Percentiles rank a stretch among this genome's conserved stretches.
Evolutionary conservation across 1,284 basidiomycete species (phyloP).

Genomic region (Tausonia pullulans): DNA sequence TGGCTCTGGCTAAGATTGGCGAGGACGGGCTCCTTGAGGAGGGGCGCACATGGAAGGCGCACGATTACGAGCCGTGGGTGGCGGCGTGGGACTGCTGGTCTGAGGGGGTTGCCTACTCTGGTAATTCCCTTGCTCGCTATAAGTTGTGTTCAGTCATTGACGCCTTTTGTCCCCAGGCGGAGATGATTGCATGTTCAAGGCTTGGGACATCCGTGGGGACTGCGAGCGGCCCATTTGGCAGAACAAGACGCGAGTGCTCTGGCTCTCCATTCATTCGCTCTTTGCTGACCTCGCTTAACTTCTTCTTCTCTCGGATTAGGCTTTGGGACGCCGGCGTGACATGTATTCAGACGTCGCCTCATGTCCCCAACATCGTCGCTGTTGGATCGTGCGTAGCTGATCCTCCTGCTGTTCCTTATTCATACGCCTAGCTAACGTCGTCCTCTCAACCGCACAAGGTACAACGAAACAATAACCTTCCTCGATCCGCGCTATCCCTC

Average conservation of each 20-base stretch:
- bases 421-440: background rate
- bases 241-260: slow-evolving; percentile 53
- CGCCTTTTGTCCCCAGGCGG: slow-evolving; percentile 49
- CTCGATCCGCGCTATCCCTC: slow-evolving; percentile 69
- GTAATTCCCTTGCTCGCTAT: slow-evolving; percentile 34
- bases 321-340: slow-evolving; percentile 85
- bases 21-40: slow-evolving; percentile 39
- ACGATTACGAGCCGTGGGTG: slow-evolving; percentile 92
- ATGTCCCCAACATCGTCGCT: slow-evolving; percentile 67
- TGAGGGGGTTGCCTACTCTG: slow-evolving; percentile 66
- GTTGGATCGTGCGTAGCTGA: slow-evolving; percentile 63
- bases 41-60: slow-evolving; percentile 63
- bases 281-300: background rate
- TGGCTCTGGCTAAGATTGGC: slow-evolving; percentile 40
- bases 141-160: too few relatives aligned
- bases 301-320: background rate
- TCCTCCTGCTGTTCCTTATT: too few relatives aligned
- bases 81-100: slow-evolving; percentile 82
- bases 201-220: slow-evolving; percentile 74
- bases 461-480: slow-evolving; percentile 68
- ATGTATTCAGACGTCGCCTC: slow-evolving; percentile 72
- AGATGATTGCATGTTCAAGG: slow-evolving; percentile 80
- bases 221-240: slow-evolving; percentile 47
- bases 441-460: slow-evolving; percentile 30
- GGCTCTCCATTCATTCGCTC: background rate